A percentile compares a stretch with the other conserved stretches of the same genome.
Conservation (phyloP, 179 eudicot genomes). For the Spergularia azorica region DNA sequence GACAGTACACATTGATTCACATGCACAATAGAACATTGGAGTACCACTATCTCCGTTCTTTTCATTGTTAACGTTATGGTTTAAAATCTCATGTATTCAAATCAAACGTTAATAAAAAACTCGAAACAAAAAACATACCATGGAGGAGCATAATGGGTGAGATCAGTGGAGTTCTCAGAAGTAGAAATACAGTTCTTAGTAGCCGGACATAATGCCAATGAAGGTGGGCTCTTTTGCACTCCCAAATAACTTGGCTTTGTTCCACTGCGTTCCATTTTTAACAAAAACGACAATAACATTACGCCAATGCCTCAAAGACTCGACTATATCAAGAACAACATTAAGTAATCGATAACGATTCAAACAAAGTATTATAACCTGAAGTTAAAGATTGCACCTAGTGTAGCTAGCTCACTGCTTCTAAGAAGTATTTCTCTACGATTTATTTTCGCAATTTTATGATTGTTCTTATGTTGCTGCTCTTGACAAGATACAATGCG, state of each 20-base stretch:
- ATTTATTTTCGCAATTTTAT: slow-evolving; percentile 13
- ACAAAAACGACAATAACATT: slow-evolving; percentile 14
- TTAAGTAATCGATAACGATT: background rate
- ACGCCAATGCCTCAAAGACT: background rate
- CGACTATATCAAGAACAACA: background rate
- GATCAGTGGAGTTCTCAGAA: slow-evolving; percentile 71
- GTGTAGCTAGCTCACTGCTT: slow-evolving; percentile 70
- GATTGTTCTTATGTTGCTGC: slow-evolving; percentile 5
- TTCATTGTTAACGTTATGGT: too few species aligned
- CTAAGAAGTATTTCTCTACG: slow-evolving; percentile 68
- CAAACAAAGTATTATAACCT: slow-evolving; percentile 35
- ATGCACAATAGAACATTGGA: background rate
- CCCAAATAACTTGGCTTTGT: slow-evolving; percentile 85
- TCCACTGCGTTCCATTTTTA: slow-evolving; percentile 48
- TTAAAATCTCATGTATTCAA: too few species aligned
- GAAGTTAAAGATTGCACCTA: slow-evolving; percentile 76
- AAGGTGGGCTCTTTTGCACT: slow-evolving; percentile 79
- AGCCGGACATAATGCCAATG: slow-evolving; percentile 88
- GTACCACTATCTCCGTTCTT: too few species aligned
- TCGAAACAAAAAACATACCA: slow-evolving; percentile 44
- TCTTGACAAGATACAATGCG: slow-evolving; percentile 24
- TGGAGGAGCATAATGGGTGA: slow-evolving; percentile 84
- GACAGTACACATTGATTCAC: background rate
- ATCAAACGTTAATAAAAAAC: too few species aligned
- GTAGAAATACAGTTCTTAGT: slow-evolving; percentile 89